A percentile compares a stretch with the other conserved stretches of the same genome.
Evolutionary conservation across 345 rosid species (phyloP).

Genomic region (Physaria fendleri): DNA sequence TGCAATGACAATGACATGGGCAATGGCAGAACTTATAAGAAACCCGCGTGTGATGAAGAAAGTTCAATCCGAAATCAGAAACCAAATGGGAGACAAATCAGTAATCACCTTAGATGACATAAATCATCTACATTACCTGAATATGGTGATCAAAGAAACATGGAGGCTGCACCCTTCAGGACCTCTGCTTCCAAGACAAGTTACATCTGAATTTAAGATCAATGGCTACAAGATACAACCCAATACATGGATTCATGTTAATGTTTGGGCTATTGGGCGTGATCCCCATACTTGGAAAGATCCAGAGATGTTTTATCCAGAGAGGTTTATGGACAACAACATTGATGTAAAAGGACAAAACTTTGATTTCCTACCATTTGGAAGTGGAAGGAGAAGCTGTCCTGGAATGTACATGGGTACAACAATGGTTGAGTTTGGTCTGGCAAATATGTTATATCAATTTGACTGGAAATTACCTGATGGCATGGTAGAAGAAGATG

Average conservation of each 20-base stretch:
- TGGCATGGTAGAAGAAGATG: constrained; percentile 15
- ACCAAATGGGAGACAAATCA: background rate
- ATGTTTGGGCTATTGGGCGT: background rate
- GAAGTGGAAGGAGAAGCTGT: constrained; percentile 37
- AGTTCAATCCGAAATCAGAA: constrained; percentile 35
- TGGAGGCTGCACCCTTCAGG: background rate
- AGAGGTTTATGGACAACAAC: background rate
- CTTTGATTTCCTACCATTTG: constrained; percentile 29
- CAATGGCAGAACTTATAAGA: constrained; percentile 37
- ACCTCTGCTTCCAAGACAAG: constrained; percentile 29
- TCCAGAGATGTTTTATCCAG: background rate
- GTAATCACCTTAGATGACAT: background rate
- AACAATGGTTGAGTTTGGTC: background rate
- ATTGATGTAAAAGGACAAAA: background rate
- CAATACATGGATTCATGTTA: background rate
- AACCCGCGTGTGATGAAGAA: constrained; percentile 34
- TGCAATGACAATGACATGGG: constrained; percentile 32
- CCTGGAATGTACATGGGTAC: constrained; percentile 21
- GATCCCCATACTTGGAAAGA: background rate
- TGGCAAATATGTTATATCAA: background rate
- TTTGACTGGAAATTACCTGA: constrained; percentile 30
- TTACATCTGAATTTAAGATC: constrained; percentile 9
- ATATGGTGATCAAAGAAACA: background rate
- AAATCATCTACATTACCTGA: background rate
- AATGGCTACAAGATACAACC: background rate